Evolutionary conservation across 306 rosid genomes (phyloP).

Genomic region (Nissolia schottii): DNA sequence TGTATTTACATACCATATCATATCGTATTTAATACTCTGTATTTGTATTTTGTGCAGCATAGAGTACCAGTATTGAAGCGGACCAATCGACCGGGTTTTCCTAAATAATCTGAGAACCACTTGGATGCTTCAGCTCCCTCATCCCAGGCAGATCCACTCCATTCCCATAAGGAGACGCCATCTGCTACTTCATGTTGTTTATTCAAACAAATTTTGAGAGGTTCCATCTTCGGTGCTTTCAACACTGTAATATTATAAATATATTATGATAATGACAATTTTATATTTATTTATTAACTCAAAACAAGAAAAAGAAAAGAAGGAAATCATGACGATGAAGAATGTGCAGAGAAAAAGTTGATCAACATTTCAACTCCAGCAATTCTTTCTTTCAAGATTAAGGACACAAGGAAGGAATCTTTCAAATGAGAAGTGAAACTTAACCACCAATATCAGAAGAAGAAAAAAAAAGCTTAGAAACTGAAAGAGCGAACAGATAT

Average conservation of each 20-base stretch:
- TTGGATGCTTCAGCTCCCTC: too few species aligned
- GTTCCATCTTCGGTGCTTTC: slow-evolving; percentile 85
- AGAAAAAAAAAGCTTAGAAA: neutral
- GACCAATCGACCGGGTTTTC: slow-evolving; percentile 73
- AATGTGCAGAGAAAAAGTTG: neutral
- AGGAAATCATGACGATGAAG: neutral
- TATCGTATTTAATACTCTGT: too few species aligned
- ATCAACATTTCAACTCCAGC: neutral
- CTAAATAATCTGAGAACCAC: too few species aligned
- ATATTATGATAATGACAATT: slow-evolving; percentile 8
- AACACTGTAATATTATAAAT: too few species aligned
- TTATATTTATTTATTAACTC: neutral
- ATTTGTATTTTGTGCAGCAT: too few species aligned
- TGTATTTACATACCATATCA: too few species aligned
- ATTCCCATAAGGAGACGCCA: slow-evolving; percentile 78
- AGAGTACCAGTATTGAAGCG: slow-evolving; percentile 80
- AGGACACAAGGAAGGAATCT: neutral
- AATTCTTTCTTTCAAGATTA: neutral
- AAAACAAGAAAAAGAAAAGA: too few species aligned
- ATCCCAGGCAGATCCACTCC: too few species aligned
- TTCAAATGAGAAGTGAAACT: neutral
- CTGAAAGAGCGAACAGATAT: neutral
- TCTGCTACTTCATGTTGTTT: slow-evolving; percentile 37
- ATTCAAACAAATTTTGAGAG: slow-evolving; percentile 57
- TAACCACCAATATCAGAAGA: neutral